Base-by-base conservation (phyloP, 139 green algal species). In the Volvox reticuliferus region DNA sequence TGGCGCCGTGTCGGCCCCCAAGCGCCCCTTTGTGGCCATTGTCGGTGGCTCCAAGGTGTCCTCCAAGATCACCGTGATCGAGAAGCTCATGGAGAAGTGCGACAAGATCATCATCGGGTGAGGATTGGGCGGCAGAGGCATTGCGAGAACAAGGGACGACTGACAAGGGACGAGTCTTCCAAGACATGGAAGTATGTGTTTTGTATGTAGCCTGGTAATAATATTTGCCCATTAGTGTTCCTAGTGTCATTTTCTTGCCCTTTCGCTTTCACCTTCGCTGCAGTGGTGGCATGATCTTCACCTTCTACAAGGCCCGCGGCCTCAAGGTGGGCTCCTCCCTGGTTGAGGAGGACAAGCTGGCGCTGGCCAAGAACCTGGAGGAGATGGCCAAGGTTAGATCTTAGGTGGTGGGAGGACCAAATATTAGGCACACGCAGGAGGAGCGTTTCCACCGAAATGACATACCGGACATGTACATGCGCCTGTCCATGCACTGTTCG, bases 61-160 rank as follows among this genome's bases (percentile, higher is more conserved):
- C 87, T 98, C 96, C 93, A 99, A 99, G 97, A 99, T 99, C 95
- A 98, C 97, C 61, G 98, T 99, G 78, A 99, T 99, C 84, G 98
- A 99, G 96, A 96, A 95, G 37, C 97, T 99, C 65, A 93, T 99
- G 71, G 85, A 95, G 16, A 99, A 99, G 96, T 96, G 95, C 76
- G 97, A 99, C 95, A 99, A 99, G 95, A 94, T 99, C 94, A 97
- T 98, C 93, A 94, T 99, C 77, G 96, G 94, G 94, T 96, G 92
- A 79, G 86, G 44, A 26, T 28, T 1, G 28, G 13, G 35, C 22
- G 68, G n/a, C n/a, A n/a, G n/a, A n/a, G n/a, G n/a, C n/a, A n/a
- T n/a, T n/a, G n/a, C n/a, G n/a, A n/a, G n/a, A n/a, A n/a, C n/a
- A n/a, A n/a, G n/a, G n/a, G n/a, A n/a, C n/a, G n/a, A n/a, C n/a